phyloP scores from a whole-genome alignment of 176 grass and related monocot species.

The Ananas comosus region DNA sequence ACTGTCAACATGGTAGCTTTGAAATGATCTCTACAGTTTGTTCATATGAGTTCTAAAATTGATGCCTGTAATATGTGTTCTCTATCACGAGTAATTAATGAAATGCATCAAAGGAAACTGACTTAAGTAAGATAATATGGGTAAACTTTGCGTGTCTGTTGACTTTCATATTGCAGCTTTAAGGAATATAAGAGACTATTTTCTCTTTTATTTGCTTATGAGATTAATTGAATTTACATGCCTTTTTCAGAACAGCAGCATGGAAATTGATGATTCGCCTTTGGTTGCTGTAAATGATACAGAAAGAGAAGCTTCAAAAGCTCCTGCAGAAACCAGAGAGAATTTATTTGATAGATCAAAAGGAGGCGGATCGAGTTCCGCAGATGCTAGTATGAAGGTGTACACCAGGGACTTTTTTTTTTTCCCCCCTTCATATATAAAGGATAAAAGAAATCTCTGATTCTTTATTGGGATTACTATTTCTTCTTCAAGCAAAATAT shows the following conservation, averaged over 20 bases:
- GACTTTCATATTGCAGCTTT: background rate
- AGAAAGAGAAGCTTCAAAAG: slow-evolving; percentile 2
- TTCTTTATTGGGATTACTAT: background rate
- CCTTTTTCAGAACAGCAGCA: slow-evolving; percentile 34
- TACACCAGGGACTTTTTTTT: background rate
- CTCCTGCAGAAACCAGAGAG: slow-evolving; percentile 21
- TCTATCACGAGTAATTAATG: too few species aligned
- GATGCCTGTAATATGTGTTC: too few species aligned
- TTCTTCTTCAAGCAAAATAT: too few species aligned
- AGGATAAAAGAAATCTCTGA: background rate
- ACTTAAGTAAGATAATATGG: too few species aligned
- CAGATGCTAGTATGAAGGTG: slow-evolving; percentile 17
- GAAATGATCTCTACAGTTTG: background rate
- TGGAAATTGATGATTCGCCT: slow-evolving; percentile 46
- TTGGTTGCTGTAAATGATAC: slow-evolving; percentile 2
- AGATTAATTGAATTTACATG: background rate
- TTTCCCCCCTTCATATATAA: background rate
- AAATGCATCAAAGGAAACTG: too few species aligned
- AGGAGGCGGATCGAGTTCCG: slow-evolving; percentile 5
- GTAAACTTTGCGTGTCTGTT: too few species aligned
- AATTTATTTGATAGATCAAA: slow-evolving; percentile 8
- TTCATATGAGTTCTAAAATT: background rate
- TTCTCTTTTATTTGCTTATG: background rate
- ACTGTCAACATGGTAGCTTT: slow-evolving; percentile 7
- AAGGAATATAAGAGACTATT: background rate